A percentile compares a stretch with the other conserved stretches of the same genome.
Conservation (phyloP, 768 basidiomycete genomes). For the Suillus variegatus region DNA sequence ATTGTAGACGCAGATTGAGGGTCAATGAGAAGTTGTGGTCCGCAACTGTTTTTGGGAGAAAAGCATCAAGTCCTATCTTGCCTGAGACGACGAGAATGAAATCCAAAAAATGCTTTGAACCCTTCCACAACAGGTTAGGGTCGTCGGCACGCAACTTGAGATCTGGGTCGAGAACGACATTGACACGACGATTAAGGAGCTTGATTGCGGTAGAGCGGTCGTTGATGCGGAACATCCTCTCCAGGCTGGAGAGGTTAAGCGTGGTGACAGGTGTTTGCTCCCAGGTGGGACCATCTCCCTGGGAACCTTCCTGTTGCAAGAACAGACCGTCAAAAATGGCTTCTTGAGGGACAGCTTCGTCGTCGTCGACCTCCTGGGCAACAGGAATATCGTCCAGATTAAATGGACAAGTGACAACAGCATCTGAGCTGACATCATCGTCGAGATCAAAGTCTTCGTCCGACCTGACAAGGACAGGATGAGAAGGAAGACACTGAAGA, state of each 20-base stretch:
- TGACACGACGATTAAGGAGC: neutral
- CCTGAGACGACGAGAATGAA: neutral
- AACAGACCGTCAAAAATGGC: neutral
- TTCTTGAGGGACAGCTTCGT: neutral
- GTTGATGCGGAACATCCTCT: neutral
- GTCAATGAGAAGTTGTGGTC: neutral
- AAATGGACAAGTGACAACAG: neutral
- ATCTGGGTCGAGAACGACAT: neutral
- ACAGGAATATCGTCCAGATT: neutral
- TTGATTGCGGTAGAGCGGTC: neutral
- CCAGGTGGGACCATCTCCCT: neutral
- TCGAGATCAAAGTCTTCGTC: too few species aligned
- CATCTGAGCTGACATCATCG: too few species aligned
- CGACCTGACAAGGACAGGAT: too few species aligned
- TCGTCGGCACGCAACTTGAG: neutral
- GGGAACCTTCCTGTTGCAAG: neutral
- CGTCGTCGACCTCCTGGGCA: neutral
- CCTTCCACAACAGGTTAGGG: neutral
- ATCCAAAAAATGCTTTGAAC: neutral
- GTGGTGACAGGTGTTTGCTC: neutral
- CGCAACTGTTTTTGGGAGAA: neutral
- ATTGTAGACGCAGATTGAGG: neutral
- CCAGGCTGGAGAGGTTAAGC: neutral
- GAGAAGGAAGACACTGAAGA: too few species aligned
- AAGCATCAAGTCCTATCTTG: rapidly evolving